phyloP scores from a whole-genome alignment of 257 asterid genomes.

The Ehretia macrophylla region DNA sequence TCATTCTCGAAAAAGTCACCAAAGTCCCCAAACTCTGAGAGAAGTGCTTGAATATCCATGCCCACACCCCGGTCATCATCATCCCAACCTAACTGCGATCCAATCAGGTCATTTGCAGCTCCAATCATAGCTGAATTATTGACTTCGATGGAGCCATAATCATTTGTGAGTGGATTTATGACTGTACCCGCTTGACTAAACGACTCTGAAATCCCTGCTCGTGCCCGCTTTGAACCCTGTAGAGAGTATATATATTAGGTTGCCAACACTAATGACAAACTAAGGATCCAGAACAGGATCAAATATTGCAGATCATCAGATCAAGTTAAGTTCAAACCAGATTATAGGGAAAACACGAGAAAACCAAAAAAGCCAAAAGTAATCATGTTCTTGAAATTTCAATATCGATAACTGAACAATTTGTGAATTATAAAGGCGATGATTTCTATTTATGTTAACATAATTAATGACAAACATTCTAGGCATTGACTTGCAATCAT shows the following conservation, averaged over 20 bases:
- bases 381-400: too few relatives aligned
- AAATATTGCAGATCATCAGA: too few relatives aligned
- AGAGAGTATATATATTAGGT: constrained; percentile 3
- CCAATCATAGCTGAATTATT: constrained; percentile 49
- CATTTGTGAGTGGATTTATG: constrained; percentile 63
- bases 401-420: too few relatives aligned
- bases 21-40: constrained; percentile 95
- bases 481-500: too few relatives aligned
- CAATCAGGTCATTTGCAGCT: constrained; percentile 53
- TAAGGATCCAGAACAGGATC: not conserved
- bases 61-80: constrained; percentile 78
- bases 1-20: constrained; percentile 96
- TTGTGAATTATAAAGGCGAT: too few relatives aligned
- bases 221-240: constrained; percentile 81
- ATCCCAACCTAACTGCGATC: constrained; percentile 84
- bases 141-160: constrained; percentile 67
- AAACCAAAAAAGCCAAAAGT: too few relatives aligned
- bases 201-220: constrained; percentile 78
- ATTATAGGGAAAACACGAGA: too few relatives aligned
- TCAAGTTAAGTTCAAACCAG: too few relatives aligned
- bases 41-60: constrained; percentile 84
- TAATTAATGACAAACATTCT: too few relatives aligned
- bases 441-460: too few relatives aligned
- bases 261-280: constrained; percentile 4
- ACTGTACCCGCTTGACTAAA: constrained; percentile 70